Base-by-base conservation (phyloP, 208 protist genomes). In the Leishmania tarentolae region DNA sequence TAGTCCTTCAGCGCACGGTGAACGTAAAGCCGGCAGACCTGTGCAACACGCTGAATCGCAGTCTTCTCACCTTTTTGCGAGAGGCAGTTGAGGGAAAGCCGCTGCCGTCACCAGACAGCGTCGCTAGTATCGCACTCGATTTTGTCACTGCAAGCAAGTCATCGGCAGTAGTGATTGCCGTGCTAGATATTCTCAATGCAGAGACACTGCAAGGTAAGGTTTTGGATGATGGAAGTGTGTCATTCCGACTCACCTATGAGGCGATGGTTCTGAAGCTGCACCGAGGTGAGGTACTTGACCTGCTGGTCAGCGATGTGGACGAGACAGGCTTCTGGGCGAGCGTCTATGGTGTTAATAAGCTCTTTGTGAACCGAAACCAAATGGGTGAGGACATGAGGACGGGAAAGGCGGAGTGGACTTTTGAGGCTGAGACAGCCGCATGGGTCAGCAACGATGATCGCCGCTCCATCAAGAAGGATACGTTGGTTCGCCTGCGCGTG, bases 211-310 rank as follows among this genome's bases (percentile, higher is more conserved):
- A 95, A 59, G 94, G 94, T 0, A 87, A 91, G 50, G 91, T 97
- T 59, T 86, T 96, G 0, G 94, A 97, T 72, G 87, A 93, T 85
- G 94, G 94, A 17, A 90, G 78, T 40, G 94, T 96, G 2, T 88
- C 91, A 0, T 97, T 97, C 79, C 71, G 90, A 31, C 81, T 97
- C 2, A 89, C 88, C 37, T 97, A 97, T 76, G 90, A 94, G 66
- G 94, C 92, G 61, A 81, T 96, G 78, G 94, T 97, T 52, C 80
- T 96, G 66, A 95, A 95, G 80, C 86, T 96, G 53, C 92, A 95
- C 82, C 91, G 89, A 6, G 94, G 92, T 24, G 94, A 97, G 88
- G 94, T 97, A 53, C 78, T 97, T 0, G 94, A 97, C 79, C 71
- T 94, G n/a, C 71, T 93, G 24, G 94, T 97, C 40, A 83, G 78